Conservation (phyloP, 805 yeast genomes). For the Kodamaea nitidulidarum region DNA sequence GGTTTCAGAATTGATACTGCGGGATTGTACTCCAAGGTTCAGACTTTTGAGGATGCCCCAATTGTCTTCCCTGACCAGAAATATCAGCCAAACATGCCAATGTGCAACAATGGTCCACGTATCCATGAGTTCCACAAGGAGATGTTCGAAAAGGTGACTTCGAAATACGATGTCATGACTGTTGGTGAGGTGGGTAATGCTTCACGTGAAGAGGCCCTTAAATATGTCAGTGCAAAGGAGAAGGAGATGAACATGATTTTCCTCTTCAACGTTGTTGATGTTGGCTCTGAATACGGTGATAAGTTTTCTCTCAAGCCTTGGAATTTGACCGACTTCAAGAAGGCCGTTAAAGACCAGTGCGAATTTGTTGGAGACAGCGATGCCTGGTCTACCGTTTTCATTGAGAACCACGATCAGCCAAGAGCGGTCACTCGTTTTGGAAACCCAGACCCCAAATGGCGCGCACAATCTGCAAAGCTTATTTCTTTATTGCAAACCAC, state of each 20-base stretch:
- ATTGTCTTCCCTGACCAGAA: conserved; percentile 36
- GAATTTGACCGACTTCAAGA: conserved; percentile 38
- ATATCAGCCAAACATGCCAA: conserved; percentile 35
- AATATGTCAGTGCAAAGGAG: conserved; percentile 39
- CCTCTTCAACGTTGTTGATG: conserved; percentile 29
- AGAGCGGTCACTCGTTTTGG: conserved; percentile 52
- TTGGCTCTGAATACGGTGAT: conserved; percentile 36
- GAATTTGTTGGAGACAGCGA: conserved; percentile 44
- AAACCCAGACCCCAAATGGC: conserved; percentile 31
- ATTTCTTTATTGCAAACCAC: conserved; percentile 43
- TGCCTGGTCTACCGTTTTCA: conserved; percentile 53
- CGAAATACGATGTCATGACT: conserved; percentile 49
- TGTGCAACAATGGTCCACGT: conserved; percentile 46
- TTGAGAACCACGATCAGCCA: conserved; percentile 60
- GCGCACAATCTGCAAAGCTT: conserved; percentile 42
- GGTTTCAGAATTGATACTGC: conserved; percentile 60
- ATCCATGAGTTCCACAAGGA: conserved; percentile 57
- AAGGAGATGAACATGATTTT: conserved; percentile 42
- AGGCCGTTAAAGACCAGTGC: conserved; percentile 18
- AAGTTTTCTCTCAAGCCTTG: conserved; percentile 33
- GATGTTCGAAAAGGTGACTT: conserved; percentile 39
- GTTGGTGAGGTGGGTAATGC: conserved; percentile 54
- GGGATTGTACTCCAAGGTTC: conserved; percentile 48
- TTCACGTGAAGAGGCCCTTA: conserved; percentile 37
- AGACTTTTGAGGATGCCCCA: conserved; percentile 46